phyloP scores from a whole-genome alignment of 176 grass and related monocot genomes.

The Themeda triandra region DNA sequence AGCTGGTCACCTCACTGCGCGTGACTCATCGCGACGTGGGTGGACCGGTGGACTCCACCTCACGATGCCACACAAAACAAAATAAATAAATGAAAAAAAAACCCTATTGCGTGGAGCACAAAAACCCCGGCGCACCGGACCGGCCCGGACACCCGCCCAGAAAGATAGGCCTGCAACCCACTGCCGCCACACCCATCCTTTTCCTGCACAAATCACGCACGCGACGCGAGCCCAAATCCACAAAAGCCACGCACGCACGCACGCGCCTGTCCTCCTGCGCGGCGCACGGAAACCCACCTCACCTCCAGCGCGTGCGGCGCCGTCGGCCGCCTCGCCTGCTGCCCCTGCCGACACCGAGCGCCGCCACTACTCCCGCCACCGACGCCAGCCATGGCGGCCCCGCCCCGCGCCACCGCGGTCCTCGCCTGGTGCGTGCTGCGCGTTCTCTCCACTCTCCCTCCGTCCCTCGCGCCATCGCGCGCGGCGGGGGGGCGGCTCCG shows the following conservation, averaged over 20 bases:
- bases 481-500: too few relatives aligned
- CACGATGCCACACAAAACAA: background rate
- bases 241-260: too few relatives aligned
- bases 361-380: background rate
- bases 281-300: background rate
- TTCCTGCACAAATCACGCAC: too few relatives aligned
- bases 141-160: too few relatives aligned
- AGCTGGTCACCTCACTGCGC: background rate
- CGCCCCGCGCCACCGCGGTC: conserved; percentile 32
- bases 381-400: conserved; percentile 27
- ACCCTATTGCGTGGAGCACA: conserved; percentile 21
- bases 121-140: background rate
- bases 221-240: too few relatives aligned
- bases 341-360: background rate
- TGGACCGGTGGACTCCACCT: background rate
- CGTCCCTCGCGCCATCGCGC: background rate
- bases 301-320: background rate
- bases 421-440: conserved; percentile 53
- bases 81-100: background rate
- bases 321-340: background rate
- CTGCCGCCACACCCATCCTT: too few relatives aligned
- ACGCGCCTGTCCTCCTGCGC: background rate
- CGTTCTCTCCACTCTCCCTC: background rate
- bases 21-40: background rate
- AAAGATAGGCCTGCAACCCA: too few relatives aligned